phyloP scores from a whole-genome alignment of 352 stramenopile genomes.

The Phytophthora gonapodyides region DNA sequence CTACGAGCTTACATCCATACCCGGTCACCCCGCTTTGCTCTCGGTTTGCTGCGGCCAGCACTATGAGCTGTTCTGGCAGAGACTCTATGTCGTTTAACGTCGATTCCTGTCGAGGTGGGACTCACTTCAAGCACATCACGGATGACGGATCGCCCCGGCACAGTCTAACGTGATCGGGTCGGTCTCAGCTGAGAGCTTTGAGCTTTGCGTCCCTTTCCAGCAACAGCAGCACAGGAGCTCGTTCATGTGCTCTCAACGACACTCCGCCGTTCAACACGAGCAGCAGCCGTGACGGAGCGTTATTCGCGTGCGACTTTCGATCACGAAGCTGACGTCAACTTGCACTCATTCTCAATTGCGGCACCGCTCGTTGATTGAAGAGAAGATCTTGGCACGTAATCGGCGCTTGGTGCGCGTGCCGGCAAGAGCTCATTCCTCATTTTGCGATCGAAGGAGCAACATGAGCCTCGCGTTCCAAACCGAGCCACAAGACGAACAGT shows the following conservation, averaged over 20 bases:
- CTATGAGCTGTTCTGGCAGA: too few species aligned
- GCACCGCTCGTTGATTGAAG: neutral
- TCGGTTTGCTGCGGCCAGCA: neutral
- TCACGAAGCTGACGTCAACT: conserved; percentile 18
- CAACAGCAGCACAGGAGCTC: too few species aligned
- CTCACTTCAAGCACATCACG: too few species aligned
- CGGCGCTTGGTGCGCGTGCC: neutral
- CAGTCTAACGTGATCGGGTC: neutral
- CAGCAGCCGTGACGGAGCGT: neutral
- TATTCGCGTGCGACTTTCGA: conserved; percentile 12
- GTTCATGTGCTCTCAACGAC: too few species aligned
- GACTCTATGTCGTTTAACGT: too few species aligned
- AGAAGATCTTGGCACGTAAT: conserved; percentile 13
- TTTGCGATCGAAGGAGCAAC: conserved; percentile 1
- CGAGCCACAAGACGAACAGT: conserved; percentile 17
- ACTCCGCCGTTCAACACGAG: conserved; percentile 2
- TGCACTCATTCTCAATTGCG: conserved; percentile 12
- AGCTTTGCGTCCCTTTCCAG: too few species aligned
- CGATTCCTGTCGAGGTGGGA: too few species aligned
- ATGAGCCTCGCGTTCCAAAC: conserved; percentile 13
- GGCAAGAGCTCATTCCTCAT: conserved; percentile 13
- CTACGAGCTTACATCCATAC: too few species aligned
- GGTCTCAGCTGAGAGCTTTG: too few species aligned
- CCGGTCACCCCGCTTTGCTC: neutral
- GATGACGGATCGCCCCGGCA: conserved; percentile 7